Conservation (phyloP, 345 rosid genomes). For the Eucalyptus viminalis region DNA sequence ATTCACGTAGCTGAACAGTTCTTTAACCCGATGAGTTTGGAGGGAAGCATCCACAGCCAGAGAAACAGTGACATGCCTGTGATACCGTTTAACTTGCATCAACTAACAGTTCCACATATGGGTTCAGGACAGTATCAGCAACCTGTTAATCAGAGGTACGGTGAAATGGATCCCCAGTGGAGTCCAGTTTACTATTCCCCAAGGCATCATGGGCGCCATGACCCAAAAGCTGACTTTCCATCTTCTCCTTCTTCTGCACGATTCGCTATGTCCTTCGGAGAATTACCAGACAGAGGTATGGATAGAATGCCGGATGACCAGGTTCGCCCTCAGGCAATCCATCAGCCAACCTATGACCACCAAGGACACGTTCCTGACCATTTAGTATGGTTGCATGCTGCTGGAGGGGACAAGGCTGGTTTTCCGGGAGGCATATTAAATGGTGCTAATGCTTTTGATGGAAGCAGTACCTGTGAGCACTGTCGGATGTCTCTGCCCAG, state of each 20-base stretch:
- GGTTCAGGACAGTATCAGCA: conserved; percentile 27
- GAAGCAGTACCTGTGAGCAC: conserved; percentile 52
- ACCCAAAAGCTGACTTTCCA: conserved; percentile 68
- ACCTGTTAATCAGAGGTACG: conserved; percentile 45
- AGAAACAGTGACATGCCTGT: conserved; percentile 41
- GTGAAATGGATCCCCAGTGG: conserved; percentile 71
- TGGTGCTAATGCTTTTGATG: conserved; percentile 49
- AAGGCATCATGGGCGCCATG: conserved; percentile 69
- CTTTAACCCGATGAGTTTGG: conserved; percentile 36
- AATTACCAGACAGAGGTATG: conserved; percentile 37
- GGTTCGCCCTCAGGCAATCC: conserved; percentile 40
- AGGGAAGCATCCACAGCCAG: conserved; percentile 44
- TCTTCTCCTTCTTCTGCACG: conserved; percentile 74
- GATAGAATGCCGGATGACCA: conserved; percentile 73
- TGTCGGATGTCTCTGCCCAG: conserved; percentile 40
- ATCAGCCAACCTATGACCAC: conserved; percentile 43
- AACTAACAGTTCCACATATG: conserved; percentile 29
- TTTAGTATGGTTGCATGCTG: conserved; percentile 58
- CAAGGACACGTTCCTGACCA: conserved; percentile 42
- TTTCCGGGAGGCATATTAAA: conserved; percentile 67
- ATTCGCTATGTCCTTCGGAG: conserved; percentile 56
- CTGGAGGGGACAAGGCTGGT: conserved; percentile 58
- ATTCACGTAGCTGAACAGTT: conserved; percentile 17
- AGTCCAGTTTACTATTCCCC: conserved; percentile 80
- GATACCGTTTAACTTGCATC: conserved; percentile 47